phyloP scores from a whole-genome alignment of 805 yeast genomes.

The Yamadazyma phyllophila region DNA sequence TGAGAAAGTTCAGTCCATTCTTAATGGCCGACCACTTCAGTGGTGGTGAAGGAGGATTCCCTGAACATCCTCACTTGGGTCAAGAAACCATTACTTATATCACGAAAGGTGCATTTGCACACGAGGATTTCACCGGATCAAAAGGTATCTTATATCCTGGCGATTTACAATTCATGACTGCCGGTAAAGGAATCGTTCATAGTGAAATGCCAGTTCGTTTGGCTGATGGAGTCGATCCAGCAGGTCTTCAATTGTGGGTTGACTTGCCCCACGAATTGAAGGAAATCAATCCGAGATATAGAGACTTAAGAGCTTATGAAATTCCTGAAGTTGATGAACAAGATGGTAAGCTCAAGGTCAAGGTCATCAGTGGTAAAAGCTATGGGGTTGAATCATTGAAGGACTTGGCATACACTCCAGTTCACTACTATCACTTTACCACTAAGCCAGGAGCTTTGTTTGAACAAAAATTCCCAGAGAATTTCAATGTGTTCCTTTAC shows the following conservation, averaged over 20 bases:
- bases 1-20: conserved; percentile 80
- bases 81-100: conserved; percentile 38
- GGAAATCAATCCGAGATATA: conserved; percentile 67
- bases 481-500: conserved; percentile 70
- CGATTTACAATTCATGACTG: conserved; percentile 92
- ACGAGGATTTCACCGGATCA: conserved; percentile 78
- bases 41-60: conserved; percentile 57
- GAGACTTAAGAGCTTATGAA: conserved; percentile 69
- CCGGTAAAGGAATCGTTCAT: conserved; percentile 84
- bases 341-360: conserved; percentile 59
- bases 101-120: conserved; percentile 37
- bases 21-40: conserved; percentile 77
- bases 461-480: conserved; percentile 54
- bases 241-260: conserved; percentile 86
- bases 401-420: conserved; percentile 80
- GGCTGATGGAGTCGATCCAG: conserved; percentile 43
- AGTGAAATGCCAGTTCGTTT: conserved; percentile 77
- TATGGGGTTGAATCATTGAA: conserved; percentile 72
- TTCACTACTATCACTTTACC: conserved; percentile 65
- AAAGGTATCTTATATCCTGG: conserved; percentile 75
- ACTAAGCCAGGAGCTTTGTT: conserved; percentile 66
- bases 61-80: conserved; percentile 41
- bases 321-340: conserved; percentile 67
- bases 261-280: conserved; percentile 69
- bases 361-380: conserved; percentile 74